Evolutionary conservation across 139 green algal genomes (phyloP).

Genomic region (Gonium pectorale): DNA sequence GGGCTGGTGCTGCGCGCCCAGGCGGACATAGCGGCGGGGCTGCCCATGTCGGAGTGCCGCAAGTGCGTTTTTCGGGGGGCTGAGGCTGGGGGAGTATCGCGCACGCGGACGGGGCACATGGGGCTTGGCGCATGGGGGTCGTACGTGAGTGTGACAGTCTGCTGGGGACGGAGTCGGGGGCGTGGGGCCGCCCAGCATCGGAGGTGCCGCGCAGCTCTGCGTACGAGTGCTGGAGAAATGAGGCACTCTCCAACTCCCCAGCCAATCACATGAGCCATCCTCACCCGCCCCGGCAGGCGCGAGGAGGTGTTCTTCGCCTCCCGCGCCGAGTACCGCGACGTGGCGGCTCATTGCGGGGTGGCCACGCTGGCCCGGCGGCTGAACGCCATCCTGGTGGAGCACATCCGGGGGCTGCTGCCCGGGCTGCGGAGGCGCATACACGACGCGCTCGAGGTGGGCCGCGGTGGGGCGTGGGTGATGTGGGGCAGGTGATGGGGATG

Average conservation of each 20-base stretch:
- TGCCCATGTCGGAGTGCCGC: conserved; percentile 61
- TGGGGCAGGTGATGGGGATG: too few species aligned
- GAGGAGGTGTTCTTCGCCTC: conserved; percentile 81
- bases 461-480: too few species aligned
- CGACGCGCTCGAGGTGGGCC: conserved; percentile 40
- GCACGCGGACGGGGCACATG: too few species aligned
- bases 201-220: too few species aligned
- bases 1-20: conserved; percentile 91
- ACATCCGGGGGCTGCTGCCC: conserved; percentile 73
- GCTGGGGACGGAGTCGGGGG: too few species aligned
- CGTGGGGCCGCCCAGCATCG: too few species aligned
- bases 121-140: too few species aligned
- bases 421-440: conserved; percentile 43
- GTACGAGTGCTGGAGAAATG: too few species aligned
- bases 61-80: too few species aligned
- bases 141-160: too few species aligned
- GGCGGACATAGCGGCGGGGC: conserved; percentile 81
- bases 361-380: conserved; percentile 79
- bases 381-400: conserved; percentile 92
- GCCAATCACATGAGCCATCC: not conserved
- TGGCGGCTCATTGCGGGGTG: conserved; percentile 73
- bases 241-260: too few species aligned
- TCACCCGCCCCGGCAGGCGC: conserved; percentile 35
- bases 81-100: too few species aligned
- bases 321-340: conserved; percentile 75